Conservation (phyloP, 164 flowering plant species). For the Vitis riparia region DNA sequence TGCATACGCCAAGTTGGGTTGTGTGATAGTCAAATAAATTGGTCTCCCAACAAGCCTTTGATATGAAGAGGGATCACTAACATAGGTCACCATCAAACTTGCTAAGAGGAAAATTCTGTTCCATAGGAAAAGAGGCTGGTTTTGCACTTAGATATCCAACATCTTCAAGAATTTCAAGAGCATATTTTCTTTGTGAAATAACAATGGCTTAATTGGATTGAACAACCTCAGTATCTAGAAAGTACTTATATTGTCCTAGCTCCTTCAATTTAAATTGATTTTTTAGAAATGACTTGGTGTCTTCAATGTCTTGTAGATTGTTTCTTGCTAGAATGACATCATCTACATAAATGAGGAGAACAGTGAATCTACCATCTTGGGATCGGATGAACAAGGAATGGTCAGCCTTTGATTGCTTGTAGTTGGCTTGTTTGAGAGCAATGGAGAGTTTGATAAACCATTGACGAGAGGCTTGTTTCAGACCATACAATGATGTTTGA, state of each 20-base stretch:
- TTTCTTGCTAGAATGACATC: conserved; percentile 10
- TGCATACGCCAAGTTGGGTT: neutral
- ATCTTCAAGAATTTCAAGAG: conserved; percentile 16
- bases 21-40: conserved; percentile 10
- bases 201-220: conserved; percentile 15
- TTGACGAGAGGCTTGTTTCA: neutral
- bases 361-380: conserved; percentile 17
- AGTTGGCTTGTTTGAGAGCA: conserved; percentile 3
- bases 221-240: conserved; percentile 11
- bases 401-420: conserved; percentile 7
- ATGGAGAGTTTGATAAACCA: neutral
- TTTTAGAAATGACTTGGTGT: conserved; percentile 11
- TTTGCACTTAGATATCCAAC: conserved; percentile 13
- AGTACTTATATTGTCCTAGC: neutral
- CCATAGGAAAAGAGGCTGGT: conserved; percentile 11
- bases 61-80: conserved; percentile 8
- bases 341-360: conserved; percentile 12
- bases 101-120: conserved; percentile 9
- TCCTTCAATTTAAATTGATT: conserved; percentile 1
- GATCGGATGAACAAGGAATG: conserved; percentile 14
- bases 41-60: conserved; percentile 4
- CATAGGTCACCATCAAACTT: conserved; percentile 11
- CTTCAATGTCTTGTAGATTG: conserved; percentile 13
- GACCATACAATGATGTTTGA: conserved; percentile 4
- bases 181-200: conserved; percentile 10